These are phyloP conservation scores for Medicago ruthenica DNA, from an alignment of 306 rosid genomes.

Conservation along the genomic window DNA sequence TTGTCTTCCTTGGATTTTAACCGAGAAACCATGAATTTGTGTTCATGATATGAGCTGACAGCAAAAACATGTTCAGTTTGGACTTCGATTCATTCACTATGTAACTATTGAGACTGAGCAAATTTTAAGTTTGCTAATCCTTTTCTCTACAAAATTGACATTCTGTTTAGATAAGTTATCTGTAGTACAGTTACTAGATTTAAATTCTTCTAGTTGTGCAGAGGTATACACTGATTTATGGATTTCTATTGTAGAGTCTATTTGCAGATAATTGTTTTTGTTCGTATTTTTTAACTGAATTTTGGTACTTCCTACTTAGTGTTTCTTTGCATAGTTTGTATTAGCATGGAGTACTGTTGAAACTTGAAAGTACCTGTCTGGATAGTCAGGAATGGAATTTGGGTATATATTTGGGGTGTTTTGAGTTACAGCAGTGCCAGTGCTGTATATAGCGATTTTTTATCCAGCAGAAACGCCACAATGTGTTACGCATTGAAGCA, in stretches of 20 bases:
- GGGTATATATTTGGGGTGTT: not conserved
- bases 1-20: constrained; percentile 41
- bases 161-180: constrained; percentile 30
- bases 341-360: not conserved
- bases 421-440: too few relatives aligned
- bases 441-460: too few relatives aligned
- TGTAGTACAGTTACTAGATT: constrained; percentile 42
- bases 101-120: constrained; percentile 35
- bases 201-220: constrained; percentile 36
- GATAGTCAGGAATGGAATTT: not conserved
- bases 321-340: not conserved
- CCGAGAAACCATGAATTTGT: constrained; percentile 37
- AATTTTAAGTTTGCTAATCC: constrained; percentile 4
- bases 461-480: too few relatives aligned
- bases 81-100: constrained; percentile 32
- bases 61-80: constrained; percentile 35
- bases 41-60: constrained; percentile 40
- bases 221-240: constrained; percentile 18
- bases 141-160: constrained; percentile 10
- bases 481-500: too few relatives aligned
- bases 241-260: constrained; percentile 9
- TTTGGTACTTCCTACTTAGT: not conserved
- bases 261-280: constrained; percentile 5
- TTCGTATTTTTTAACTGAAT: not conserved
- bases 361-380: too few relatives aligned